A percentile compares a stretch with the other conserved stretches of the same genome.
These are phyloP conservation scores for Chrysoporthe austroafricana DNA, from an alignment of 2,329 filamentous ascomycete species.

Conservation along the genomic window DNA sequence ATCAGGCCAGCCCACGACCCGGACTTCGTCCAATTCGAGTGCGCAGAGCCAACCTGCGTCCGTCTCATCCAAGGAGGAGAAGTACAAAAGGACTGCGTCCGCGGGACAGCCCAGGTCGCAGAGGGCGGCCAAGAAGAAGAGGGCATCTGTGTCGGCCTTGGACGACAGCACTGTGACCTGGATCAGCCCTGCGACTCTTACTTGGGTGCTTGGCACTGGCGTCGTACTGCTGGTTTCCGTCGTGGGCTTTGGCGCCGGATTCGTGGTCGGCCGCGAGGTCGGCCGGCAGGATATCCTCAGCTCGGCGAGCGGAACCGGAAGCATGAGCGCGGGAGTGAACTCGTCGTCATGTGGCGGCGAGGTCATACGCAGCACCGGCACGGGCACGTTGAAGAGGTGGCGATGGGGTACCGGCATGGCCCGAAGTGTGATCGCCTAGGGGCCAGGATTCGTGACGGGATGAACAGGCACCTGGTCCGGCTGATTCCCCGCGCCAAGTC, in stretches of 20 bases:
- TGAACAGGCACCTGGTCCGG: neutral
- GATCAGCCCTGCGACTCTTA: slow-evolving; percentile 63
- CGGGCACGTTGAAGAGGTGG: slow-evolving; percentile 55
- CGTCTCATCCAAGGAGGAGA: slow-evolving; percentile 42
- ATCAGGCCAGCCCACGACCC: slow-evolving; percentile 22
- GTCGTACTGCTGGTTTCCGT: slow-evolving; percentile 71
- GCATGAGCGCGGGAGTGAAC: slow-evolving; percentile 42
- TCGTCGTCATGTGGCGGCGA: slow-evolving; percentile 56
- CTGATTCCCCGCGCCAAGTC: neutral
- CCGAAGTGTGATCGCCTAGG: slow-evolving; percentile 53
- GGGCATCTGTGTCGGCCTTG: slow-evolving; percentile 43
- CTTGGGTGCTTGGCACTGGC: slow-evolving; percentile 68
- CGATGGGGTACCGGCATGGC: slow-evolving; percentile 57
- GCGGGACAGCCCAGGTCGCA: slow-evolving; percentile 40
- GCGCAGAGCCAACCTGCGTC: slow-evolving; percentile 36
- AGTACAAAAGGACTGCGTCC: slow-evolving; percentile 52
- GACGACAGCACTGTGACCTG: slow-evolving; percentile 44
- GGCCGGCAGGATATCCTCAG: slow-evolving; percentile 63
- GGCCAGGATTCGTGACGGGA: neutral
- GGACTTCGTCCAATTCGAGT: slow-evolving; percentile 38
- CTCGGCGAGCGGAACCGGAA: slow-evolving; percentile 43
- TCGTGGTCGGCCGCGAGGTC: slow-evolving; percentile 69
- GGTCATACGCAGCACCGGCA: slow-evolving; percentile 51
- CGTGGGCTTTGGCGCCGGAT: slow-evolving; percentile 70
- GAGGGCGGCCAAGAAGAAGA: slow-evolving; percentile 64